Evolutionary conservation across 345 rosid genomes (phyloP).

Genomic region (Salix suchowensis): DNA sequence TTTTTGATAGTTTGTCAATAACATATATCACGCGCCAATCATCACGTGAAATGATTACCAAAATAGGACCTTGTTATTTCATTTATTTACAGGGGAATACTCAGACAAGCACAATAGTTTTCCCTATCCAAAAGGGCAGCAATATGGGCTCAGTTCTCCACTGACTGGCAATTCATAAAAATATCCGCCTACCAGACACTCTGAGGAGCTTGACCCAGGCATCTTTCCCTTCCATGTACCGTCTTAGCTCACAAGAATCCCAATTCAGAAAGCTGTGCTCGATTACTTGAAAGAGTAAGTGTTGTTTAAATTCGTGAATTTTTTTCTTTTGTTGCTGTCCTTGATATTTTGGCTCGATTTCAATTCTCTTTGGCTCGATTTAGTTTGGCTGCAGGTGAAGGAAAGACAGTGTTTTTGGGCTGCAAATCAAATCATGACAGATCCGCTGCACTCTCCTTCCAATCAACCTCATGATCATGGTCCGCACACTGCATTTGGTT

Average conservation of each 20-base stretch:
- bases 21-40: background rate
- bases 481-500: background rate
- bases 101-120: background rate
- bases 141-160: background rate
- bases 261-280: background rate
- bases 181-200: background rate
- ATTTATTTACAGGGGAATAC: background rate
- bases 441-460: background rate
- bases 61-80: background rate
- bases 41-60: background rate
- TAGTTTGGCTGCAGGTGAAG: background rate
- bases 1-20: background rate
- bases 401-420: background rate
- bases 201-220: background rate
- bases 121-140: background rate
- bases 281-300: background rate
- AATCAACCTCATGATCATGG: conserved; percentile 5
- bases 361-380: background rate
- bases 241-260: background rate
- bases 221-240: background rate
- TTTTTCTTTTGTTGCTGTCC: background rate
- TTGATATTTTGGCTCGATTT: background rate
- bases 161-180: background rate
- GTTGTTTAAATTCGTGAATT: background rate
- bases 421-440: background rate